Percentiles rank a stretch among this genome's conserved stretches.
Conservation (phyloP, 2,329 filamentous ascomycete species). For the Penicillium verrucosum region DNA sequence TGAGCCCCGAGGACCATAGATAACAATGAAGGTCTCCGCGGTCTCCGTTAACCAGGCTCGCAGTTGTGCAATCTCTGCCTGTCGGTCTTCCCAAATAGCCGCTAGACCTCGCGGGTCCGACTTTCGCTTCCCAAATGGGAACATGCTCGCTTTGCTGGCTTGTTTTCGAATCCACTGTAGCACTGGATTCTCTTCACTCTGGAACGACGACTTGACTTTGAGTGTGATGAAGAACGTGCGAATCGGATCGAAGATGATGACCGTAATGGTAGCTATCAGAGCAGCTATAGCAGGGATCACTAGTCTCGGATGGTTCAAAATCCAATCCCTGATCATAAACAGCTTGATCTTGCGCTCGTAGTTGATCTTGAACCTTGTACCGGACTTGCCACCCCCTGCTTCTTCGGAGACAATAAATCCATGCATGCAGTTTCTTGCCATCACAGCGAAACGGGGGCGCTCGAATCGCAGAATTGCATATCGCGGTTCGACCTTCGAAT, state of each 20-base stretch:
- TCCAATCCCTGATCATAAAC: constrained; percentile 81
- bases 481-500: constrained; percentile 79
- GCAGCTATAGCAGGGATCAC: constrained; percentile 81
- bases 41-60: constrained; percentile 84
- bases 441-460: constrained; percentile 70
- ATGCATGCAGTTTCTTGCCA: constrained; percentile 90
- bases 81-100: constrained; percentile 84
- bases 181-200: constrained; percentile 67
- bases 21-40: constrained; percentile 85
- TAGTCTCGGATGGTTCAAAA: constrained; percentile 79
- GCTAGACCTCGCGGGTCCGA: constrained; percentile 67
- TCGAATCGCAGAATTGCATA: constrained; percentile 78
- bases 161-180: constrained; percentile 80
- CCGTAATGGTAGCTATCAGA: constrained; percentile 75
- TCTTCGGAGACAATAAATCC: constrained; percentile 69
- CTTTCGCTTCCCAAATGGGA: constrained; percentile 45
- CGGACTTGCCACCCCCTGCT: constrained; percentile 68
- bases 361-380: constrained; percentile 74
- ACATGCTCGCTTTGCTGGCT: constrained; percentile 44
- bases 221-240: constrained; percentile 88
- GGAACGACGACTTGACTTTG: constrained; percentile 75
- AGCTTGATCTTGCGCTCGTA: constrained; percentile 77
- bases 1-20: constrained; percentile 87
- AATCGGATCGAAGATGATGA: constrained; percentile 90
- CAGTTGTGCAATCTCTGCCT: constrained; percentile 75